Conservation (phyloP, 164 flowering plant species). For the Saururus chinensis region DNA sequence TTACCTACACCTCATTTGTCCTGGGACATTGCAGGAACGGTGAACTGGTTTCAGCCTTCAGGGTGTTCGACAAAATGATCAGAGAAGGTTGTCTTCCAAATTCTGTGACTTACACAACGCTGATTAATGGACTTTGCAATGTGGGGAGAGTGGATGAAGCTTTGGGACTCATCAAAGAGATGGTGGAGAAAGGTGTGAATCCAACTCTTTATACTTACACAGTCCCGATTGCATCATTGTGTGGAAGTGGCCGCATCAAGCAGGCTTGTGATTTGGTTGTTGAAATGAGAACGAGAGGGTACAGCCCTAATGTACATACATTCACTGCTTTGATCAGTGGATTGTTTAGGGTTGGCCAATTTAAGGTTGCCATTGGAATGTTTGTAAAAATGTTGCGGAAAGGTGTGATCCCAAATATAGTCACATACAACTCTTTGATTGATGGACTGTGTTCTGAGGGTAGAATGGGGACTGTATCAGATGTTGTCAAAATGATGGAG, state of each 20-base stretch:
- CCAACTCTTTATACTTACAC: conserved; percentile 72
- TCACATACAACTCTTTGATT: conserved; percentile 62
- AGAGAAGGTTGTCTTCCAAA: conserved; percentile 56
- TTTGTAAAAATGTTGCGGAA: conserved; percentile 53
- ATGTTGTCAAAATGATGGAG: conserved; percentile 48
- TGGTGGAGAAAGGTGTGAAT: conserved; percentile 49
- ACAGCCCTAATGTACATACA: conserved; percentile 59
- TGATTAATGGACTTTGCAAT: conserved; percentile 66
- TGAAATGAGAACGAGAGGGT: conserved; percentile 48
- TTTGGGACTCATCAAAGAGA: conserved; percentile 44
- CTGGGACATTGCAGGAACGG: conserved; percentile 63
- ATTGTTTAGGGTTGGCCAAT: conserved; percentile 25
- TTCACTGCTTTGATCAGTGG: conserved; percentile 70
- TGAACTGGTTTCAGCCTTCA: conserved; percentile 45
- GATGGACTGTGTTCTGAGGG: conserved; percentile 38
- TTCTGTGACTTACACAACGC: conserved; percentile 50
- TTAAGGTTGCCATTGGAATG: conserved; percentile 52
- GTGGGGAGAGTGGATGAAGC: conserved; percentile 61
- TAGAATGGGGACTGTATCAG: conserved; percentile 33
- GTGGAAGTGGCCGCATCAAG: conserved; percentile 35
- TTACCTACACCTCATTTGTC: conserved; percentile 67
- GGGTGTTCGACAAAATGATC: conserved; percentile 45
- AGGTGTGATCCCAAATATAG: conserved; percentile 49
- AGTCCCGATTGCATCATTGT: conserved; percentile 43
- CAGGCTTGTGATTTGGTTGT: conserved; percentile 44